Conservation (phyloP, 352 stramenopile species). For the Pythium myriotylum region DNA sequence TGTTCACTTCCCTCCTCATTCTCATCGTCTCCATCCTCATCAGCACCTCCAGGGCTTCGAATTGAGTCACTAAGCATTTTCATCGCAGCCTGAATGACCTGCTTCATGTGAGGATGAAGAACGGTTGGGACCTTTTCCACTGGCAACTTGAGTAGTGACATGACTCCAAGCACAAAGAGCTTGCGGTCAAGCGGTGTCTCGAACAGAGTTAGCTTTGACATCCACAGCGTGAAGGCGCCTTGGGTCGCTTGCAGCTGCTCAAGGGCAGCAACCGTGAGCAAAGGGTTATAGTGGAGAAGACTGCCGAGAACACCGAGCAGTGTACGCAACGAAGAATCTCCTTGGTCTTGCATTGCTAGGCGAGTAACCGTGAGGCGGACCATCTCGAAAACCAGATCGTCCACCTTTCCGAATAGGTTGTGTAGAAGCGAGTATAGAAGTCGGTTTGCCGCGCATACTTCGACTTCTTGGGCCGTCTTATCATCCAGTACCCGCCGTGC, state of each 20-base stretch:
- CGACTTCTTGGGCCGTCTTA: slow-evolving; percentile 60
- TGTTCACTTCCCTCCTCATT: slow-evolving; percentile 59
- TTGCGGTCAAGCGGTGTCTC: slow-evolving; percentile 90
- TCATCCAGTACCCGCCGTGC: slow-evolving; percentile 74
- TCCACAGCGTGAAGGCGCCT: slow-evolving; percentile 92
- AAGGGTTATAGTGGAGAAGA: slow-evolving; percentile 94
- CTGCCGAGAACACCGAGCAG: slow-evolving; percentile 92
- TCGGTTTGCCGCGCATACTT: slow-evolving; percentile 72
- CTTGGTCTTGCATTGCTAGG: slow-evolving; percentile 50
- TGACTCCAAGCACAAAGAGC: slow-evolving; percentile 91
- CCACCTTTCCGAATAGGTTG: slow-evolving; percentile 83
- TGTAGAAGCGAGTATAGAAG: slow-evolving; percentile 83
- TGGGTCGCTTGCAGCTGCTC: slow-evolving; percentile 88
- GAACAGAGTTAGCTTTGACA: slow-evolving; percentile 84
- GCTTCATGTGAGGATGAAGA: slow-evolving; percentile 86
- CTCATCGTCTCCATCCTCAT: slow-evolving; percentile 61
- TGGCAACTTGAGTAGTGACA: slow-evolving; percentile 90
- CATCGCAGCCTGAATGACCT: slow-evolving; percentile 83
- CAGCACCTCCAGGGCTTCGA: slow-evolving; percentile 56
- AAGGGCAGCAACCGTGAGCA: slow-evolving; percentile 86
- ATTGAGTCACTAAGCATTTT: slow-evolving; percentile 85
- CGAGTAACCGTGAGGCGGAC: slow-evolving; percentile 69
- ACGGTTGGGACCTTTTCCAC: slow-evolving; percentile 79
- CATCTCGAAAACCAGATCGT: slow-evolving; percentile 77
- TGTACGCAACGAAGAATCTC: slow-evolving; percentile 69